These are phyloP conservation scores for Hypoxylon sp. DNA, from an alignment of 2,329 filamentous ascomycete species.

Conservation along the genomic window DNA sequence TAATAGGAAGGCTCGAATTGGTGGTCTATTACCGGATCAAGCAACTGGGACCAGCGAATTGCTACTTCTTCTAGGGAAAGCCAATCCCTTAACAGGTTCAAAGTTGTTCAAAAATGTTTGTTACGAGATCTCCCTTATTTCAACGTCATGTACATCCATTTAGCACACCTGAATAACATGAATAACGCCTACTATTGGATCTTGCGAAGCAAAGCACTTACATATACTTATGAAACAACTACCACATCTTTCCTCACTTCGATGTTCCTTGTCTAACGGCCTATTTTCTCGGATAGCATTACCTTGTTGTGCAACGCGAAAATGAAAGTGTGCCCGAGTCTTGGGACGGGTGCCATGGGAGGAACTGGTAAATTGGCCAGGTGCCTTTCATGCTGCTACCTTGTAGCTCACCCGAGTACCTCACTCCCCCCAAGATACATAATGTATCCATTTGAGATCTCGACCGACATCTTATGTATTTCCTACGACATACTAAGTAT, in stretches of 20 bases:
- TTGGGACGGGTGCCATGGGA: constrained; percentile 22
- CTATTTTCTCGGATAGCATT: constrained; percentile 17
- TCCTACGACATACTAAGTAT: constrained; percentile 1
- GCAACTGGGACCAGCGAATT: not conserved
- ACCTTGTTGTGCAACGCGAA: constrained; percentile 32
- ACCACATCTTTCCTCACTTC: constrained; percentile 7
- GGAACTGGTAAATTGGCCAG: constrained; percentile 9
- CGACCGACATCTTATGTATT: constrained; percentile 2
- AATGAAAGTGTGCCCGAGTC: constrained; percentile 13
- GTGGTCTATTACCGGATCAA: not conserved
- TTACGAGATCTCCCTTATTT: not conserved
- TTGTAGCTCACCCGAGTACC: not conserved
- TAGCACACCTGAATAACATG: not conserved
- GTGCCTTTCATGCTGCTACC: constrained; percentile 13
- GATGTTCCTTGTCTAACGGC: not conserved
- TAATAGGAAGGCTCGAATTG: constrained; percentile 14
- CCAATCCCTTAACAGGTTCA: constrained; percentile 13
- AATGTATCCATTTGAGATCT: not conserved
- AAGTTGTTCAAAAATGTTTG: not conserved
- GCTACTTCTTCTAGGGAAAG: constrained; percentile 16
- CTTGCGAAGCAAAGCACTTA: not conserved
- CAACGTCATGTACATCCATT: not conserved
- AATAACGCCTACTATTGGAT: not conserved
- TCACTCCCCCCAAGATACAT: not conserved
- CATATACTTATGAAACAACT: not conserved